Evolutionary conservation across 1,284 basidiomycete genomes (phyloP).

Genomic region (Sporisorium sorghi): DNA sequence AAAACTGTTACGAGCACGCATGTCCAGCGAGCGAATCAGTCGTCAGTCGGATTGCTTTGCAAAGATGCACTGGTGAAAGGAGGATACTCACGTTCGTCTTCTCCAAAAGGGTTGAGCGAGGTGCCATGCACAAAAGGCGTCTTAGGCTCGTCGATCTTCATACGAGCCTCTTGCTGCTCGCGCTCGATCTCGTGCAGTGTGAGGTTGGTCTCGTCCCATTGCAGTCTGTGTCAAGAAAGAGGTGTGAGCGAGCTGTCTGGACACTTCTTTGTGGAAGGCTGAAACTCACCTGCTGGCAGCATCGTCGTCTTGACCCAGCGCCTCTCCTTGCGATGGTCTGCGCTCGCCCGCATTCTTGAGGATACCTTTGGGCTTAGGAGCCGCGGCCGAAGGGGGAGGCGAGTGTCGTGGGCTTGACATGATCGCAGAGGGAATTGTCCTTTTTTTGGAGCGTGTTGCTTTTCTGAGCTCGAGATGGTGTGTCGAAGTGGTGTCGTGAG

Average conservation of each 20-base stretch:
- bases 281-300: conserved; percentile 20
- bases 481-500: background rate
- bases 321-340: conserved; percentile 39
- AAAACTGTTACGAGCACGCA: conserved; percentile 37
- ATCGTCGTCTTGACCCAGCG: conserved; percentile 28
- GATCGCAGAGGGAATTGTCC: background rate
- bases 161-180: conserved; percentile 62
- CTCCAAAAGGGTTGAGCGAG: conserved; percentile 54
- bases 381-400: conserved; percentile 62
- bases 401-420: conserved; percentile 59
- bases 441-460: background rate
- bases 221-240: conserved; percentile 22
- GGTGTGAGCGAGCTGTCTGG: background rate
- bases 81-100: conserved; percentile 53
- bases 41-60: background rate
- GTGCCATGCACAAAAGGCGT: conserved; percentile 67
- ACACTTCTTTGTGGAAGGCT: background rate
- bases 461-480: background rate
- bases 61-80: background rate
- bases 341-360: conserved; percentile 61
- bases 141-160: conserved; percentile 69
- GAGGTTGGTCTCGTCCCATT: conserved; percentile 68
- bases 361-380: conserved; percentile 66
- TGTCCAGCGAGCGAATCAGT: too few species aligned
- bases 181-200: conserved; percentile 66